Evolutionary conservation across 768 basidiomycete genomes (phyloP).

Genomic region (Hypholoma sublateritium): DNA sequence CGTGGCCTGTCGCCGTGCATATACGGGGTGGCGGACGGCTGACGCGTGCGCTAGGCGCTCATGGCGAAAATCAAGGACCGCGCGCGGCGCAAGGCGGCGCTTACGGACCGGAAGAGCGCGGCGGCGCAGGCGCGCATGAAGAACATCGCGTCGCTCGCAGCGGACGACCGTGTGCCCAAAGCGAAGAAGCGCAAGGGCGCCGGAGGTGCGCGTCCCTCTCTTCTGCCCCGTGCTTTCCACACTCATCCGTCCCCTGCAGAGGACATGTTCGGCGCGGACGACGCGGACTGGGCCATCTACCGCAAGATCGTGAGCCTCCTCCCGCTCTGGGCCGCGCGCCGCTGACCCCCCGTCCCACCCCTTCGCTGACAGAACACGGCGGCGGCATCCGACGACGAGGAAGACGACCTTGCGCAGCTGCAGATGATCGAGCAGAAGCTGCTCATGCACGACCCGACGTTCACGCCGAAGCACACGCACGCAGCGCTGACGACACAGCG

Average conservation of each 20-base stretch:
- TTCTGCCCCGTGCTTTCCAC: neutral
- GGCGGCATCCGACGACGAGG: slow-evolving; percentile 79
- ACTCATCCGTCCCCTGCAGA: slow-evolving; percentile 42
- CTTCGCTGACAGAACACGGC: slow-evolving; percentile 55
- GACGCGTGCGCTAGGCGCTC: slow-evolving; percentile 46
- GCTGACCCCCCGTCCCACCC: neutral
- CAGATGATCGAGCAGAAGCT: slow-evolving; percentile 77
- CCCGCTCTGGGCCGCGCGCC: neutral
- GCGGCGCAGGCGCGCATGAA: slow-evolving; percentile 97
- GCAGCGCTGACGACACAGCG: slow-evolving; percentile 73
- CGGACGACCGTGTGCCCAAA: slow-evolving; percentile 79
- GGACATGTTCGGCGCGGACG: slow-evolving; percentile 91
- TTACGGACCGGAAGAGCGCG: slow-evolving; percentile 90
- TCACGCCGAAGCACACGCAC: slow-evolving; percentile 80
- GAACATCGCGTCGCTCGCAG: slow-evolving; percentile 88
- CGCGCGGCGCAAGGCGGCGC: slow-evolving; percentile 71
- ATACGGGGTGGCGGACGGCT: too few relatives aligned
- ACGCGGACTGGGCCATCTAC: slow-evolving; percentile 97
- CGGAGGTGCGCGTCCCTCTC: slow-evolving; percentile 51
- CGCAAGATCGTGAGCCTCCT: slow-evolving; percentile 78
- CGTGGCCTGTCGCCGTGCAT: neutral
- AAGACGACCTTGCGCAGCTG: slow-evolving; percentile 81
- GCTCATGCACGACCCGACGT: slow-evolving; percentile 80
- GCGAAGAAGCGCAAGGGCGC: slow-evolving; percentile 78
- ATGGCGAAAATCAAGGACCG: slow-evolving; percentile 88